Evolutionary conservation across 2,329 filamentous ascomycete species (phyloP).

Genomic region (Nannizziopsis arthrosporioides): DNA sequence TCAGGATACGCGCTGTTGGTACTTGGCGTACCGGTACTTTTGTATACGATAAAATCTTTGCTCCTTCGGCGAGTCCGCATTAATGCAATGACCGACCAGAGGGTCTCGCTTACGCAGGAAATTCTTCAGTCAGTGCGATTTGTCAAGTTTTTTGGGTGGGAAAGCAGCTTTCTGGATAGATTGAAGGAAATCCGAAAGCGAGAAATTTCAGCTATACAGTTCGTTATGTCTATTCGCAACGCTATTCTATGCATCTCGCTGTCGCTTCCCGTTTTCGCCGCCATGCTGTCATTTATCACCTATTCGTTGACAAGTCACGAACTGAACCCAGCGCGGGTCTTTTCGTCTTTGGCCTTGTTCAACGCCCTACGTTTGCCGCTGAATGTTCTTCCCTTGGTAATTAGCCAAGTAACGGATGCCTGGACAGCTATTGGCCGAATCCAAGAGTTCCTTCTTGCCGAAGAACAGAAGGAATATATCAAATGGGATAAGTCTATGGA

Average conservation of each 20-base stretch:
- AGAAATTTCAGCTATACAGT: slow-evolving; percentile 75
- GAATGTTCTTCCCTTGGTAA: slow-evolving; percentile 75
- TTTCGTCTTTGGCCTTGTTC: slow-evolving; percentile 88
- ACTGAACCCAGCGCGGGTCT: slow-evolving; percentile 65
- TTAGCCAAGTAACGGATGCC: slow-evolving; percentile 82
- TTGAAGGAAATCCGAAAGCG: slow-evolving; percentile 59
- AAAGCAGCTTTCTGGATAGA: slow-evolving; percentile 69
- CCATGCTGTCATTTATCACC: slow-evolving; percentile 89
- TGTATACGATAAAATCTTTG: slow-evolving; percentile 62
- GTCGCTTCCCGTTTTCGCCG: slow-evolving; percentile 80
- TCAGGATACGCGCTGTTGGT: slow-evolving; percentile 76
- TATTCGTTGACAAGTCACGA: slow-evolving; percentile 52
- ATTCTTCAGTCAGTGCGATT: slow-evolving; percentile 84
- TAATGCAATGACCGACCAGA: slow-evolving; percentile 88
- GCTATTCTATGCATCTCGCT: slow-evolving; percentile 73
- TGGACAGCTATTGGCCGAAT: slow-evolving; percentile 75
- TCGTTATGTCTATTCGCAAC: slow-evolving; percentile 71
- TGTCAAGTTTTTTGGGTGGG: slow-evolving; percentile 96
- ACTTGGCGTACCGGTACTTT: slow-evolving; percentile 65
- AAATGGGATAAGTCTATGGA: slow-evolving; percentile 43
- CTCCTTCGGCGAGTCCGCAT: slow-evolving; percentile 65
- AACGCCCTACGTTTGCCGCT: slow-evolving; percentile 82
- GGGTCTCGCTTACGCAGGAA: slow-evolving; percentile 83
- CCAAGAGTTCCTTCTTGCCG: slow-evolving; percentile 73
- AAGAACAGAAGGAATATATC: slow-evolving; percentile 68